Conservation (phyloP, 805 yeast genomes). For the Metschnikowia rubicola region DNA sequence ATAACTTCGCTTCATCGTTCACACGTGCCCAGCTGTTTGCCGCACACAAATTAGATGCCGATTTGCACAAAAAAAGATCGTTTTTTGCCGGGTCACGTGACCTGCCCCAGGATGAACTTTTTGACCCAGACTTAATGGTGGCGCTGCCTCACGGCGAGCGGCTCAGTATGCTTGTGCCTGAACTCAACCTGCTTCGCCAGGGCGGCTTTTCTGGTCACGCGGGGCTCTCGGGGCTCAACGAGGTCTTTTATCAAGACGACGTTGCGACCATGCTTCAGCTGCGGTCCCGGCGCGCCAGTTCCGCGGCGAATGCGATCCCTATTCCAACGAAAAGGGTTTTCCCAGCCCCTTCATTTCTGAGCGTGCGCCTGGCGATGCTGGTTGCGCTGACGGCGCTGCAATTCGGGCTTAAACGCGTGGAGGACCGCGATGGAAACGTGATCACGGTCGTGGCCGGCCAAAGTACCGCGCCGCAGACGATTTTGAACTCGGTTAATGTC, state of each 20-base stretch:
- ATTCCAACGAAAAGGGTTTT: slow-evolving; percentile 28
- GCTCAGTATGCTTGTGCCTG: slow-evolving; percentile 51
- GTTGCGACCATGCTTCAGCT: slow-evolving; percentile 23
- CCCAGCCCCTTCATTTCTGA: slow-evolving; percentile 44
- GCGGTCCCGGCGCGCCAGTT: slow-evolving; percentile 29
- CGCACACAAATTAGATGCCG: slow-evolving; percentile 45
- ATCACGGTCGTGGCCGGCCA: slow-evolving; percentile 76
- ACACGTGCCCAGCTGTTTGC: slow-evolving; percentile 66
- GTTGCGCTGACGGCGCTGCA: slow-evolving; percentile 44
- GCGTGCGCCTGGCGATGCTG: slow-evolving; percentile 37
- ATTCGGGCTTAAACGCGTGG: slow-evolving; percentile 57
- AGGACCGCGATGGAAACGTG: slow-evolving; percentile 65
- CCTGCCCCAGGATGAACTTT: slow-evolving; percentile 50
- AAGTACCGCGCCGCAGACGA: slow-evolving; percentile 71
- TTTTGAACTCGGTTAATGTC: slow-evolving; percentile 63
- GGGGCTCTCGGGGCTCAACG: slow-evolving; percentile 21
- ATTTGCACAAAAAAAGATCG: slow-evolving; percentile 59
- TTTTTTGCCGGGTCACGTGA: slow-evolving; percentile 44
- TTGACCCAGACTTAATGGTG: slow-evolving; percentile 65
- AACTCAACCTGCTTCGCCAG: slow-evolving; percentile 4
- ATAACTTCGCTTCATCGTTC: slow-evolving; percentile 75
- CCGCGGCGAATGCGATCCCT: slow-evolving; percentile 18
- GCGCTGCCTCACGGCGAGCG: slow-evolving; percentile 65
- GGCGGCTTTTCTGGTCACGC: not conserved
- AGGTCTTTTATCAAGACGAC: slow-evolving; percentile 41